phyloP scores from a whole-genome alignment of 345 rosid genomes.

The Moringa oleifera region DNA sequence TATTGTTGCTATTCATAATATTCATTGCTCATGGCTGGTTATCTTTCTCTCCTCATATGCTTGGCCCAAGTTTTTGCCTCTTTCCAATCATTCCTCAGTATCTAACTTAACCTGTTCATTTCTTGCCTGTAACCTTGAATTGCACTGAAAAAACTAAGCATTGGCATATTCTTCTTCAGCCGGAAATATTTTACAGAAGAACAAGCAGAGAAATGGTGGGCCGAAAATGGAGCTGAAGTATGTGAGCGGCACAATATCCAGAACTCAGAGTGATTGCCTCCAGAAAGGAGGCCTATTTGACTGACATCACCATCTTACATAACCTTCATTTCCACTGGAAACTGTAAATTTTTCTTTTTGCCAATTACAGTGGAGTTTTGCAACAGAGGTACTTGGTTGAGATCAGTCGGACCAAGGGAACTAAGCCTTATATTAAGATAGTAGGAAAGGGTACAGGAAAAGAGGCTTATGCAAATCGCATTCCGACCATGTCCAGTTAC shows the following conservation, averaged over 20 bases:
- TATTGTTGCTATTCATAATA: neutral
- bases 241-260: constrained; percentile 53
- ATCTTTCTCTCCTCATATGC: too few relatives aligned
- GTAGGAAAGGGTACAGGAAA: neutral
- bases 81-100: too few relatives aligned
- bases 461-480: constrained; percentile 5
- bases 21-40: too few relatives aligned
- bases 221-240: constrained; percentile 55
- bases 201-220: constrained; percentile 93
- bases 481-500: neutral
- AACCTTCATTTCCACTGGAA: constrained; percentile 28
- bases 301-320: constrained; percentile 5
- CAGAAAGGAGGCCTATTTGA: neutral
- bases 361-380: constrained; percentile 19
- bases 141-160: too few relatives aligned
- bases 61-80: too few relatives aligned
- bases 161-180: constrained; percentile 32
- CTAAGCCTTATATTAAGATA: constrained; percentile 1
- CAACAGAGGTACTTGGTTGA: constrained; percentile 5
- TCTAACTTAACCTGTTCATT: neutral
- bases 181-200: constrained; percentile 68
- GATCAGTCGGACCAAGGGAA: constrained; percentile 7
- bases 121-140: too few relatives aligned
- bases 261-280: constrained; percentile 9
- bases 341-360: constrained; percentile 25